These are phyloP conservation scores for Diddensiella caesifluorescens DNA, from an alignment of 805 yeast genomes.

Conservation along the genomic window DNA sequence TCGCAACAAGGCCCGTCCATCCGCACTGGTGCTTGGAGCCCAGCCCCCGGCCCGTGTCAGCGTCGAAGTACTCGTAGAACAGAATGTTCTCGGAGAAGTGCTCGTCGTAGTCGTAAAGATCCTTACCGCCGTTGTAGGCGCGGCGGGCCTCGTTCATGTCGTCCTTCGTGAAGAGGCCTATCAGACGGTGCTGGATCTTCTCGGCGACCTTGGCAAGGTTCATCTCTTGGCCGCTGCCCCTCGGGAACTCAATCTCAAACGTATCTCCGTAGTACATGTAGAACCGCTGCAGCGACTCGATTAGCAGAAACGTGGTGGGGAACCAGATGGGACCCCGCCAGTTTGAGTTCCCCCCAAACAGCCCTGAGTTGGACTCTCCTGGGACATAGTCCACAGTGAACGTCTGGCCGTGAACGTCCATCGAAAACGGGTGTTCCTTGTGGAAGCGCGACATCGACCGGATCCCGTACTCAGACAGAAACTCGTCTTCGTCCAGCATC, in stretches of 20 bases:
- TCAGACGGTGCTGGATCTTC: constrained; percentile 79
- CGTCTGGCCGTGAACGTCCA: constrained; percentile 72
- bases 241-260: constrained; percentile 82
- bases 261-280: constrained; percentile 83
- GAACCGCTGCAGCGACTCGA: constrained; percentile 82
- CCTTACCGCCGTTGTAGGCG: constrained; percentile 63
- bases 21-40: constrained; percentile 96
- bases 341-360: constrained; percentile 94
- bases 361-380: constrained; percentile 86
- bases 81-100: constrained; percentile 69
- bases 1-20: constrained; percentile 91
- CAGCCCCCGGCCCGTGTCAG: constrained; percentile 89
- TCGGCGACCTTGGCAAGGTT: constrained; percentile 88
- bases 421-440: constrained; percentile 74
- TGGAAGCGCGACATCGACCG: constrained; percentile 85
- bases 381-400: constrained; percentile 72
- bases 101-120: constrained; percentile 51
- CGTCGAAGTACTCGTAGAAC: constrained; percentile 86
- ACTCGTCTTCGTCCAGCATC: constrained; percentile 83
- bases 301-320: constrained; percentile 80
- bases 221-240: constrained; percentile 68
- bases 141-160: constrained; percentile 41
- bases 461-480: constrained; percentile 77
- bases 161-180: constrained; percentile 51
- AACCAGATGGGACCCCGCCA: constrained; percentile 99